Evolutionary conservation across 768 basidiomycete species (phyloP), one percentile per base, ranked within the genome.

Genomic region (Kondoa malvinella): DNA sequence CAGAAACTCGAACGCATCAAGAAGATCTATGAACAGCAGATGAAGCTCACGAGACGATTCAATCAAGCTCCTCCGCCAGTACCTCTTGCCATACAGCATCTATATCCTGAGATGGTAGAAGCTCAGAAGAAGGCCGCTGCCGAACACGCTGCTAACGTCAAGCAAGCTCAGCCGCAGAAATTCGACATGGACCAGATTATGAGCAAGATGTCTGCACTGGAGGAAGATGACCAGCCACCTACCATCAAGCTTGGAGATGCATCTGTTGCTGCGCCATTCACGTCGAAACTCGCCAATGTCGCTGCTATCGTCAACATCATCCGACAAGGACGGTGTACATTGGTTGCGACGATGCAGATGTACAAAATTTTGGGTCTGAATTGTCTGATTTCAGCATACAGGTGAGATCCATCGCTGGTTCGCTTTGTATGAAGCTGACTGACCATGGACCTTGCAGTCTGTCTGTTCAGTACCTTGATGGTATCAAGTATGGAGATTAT

Each of bases 181-280:
- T 90, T 91, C 72, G 87, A 92, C 73, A 73, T 90, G 71, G 81
- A 81, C 12, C 80, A 83, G 1, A 89, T 92, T 71, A 90, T 88
- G 21, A 85, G 87, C 73, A 85, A 87, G 73, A 79, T 99, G 77
- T 83, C 92, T 0, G 87, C 92, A 56, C 86, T 97, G 85, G 95
- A 96, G 60, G 89, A 87, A 14, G 94, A 95, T 17, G 86, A 72
- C 25, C 92, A 97, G 33, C 86, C 92, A 0, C 95, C 95, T 15
- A 90, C 95, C 80, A 99, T 99, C 78, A 99, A 97, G 78, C 85
- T 97, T 31, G 95, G 95, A n/a, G 95, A 97, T 75, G 95, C 95
- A 0, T 96, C 92, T 1, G 96, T 92, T 75, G 95, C 95, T 3
- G 95, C 95, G 1, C 95, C 95, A 0, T 99, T 99, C 80, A 97